These are phyloP conservation scores for Prototheca stagnorum DNA, from an alignment of 163 green algal genomes.

Conservation along the genomic window DNA sequence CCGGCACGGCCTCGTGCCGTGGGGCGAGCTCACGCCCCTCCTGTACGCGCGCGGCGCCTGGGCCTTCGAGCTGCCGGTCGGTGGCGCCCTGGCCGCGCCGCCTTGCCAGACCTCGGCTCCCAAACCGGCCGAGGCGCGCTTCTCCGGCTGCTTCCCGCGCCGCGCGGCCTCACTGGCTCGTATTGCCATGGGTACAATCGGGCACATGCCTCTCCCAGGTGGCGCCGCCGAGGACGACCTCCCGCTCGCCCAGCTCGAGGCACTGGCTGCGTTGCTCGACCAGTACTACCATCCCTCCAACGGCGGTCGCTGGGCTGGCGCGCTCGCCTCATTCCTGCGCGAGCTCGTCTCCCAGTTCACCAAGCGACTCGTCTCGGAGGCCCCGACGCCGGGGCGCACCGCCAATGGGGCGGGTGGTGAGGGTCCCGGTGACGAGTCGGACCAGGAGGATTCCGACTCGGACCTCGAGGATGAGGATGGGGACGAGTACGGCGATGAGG, in stretches of 20 bases:
- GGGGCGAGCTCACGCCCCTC: slow-evolving; percentile 24
- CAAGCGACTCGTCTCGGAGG: slow-evolving; percentile 30
- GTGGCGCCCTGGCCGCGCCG: slow-evolving; percentile 21
- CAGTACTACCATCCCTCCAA: slow-evolving; percentile 84
- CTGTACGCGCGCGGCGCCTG: slow-evolving; percentile 43
- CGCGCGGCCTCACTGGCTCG: slow-evolving; percentile 11
- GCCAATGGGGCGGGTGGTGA: neutral
- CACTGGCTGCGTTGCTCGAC: slow-evolving; percentile 52
- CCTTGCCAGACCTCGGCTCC: slow-evolving; percentile 7
- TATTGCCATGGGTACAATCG: slow-evolving; percentile 10
- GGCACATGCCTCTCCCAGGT: slow-evolving; percentile 1
- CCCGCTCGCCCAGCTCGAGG: slow-evolving; percentile 28
- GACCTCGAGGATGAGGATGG: slow-evolving; percentile 1
- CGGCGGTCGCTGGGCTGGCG: slow-evolving; percentile 39
- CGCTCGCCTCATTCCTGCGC: slow-evolving; percentile 36
- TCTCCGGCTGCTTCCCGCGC: slow-evolving; percentile 4
- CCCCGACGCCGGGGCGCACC: neutral
- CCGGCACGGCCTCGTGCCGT: slow-evolving; percentile 34
- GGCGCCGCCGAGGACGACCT: slow-evolving; percentile 3
- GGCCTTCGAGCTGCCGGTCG: slow-evolving; percentile 60
- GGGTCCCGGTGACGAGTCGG: neutral
- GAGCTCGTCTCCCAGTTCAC: slow-evolving; percentile 25
- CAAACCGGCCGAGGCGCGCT: slow-evolving; percentile 3
- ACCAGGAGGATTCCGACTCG: slow-evolving; percentile 1
- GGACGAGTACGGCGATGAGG: neutral